phyloP scores from a whole-genome alignment of 2,329 filamentous ascomycete genomes.

The Hortaea werneckii region DNA sequence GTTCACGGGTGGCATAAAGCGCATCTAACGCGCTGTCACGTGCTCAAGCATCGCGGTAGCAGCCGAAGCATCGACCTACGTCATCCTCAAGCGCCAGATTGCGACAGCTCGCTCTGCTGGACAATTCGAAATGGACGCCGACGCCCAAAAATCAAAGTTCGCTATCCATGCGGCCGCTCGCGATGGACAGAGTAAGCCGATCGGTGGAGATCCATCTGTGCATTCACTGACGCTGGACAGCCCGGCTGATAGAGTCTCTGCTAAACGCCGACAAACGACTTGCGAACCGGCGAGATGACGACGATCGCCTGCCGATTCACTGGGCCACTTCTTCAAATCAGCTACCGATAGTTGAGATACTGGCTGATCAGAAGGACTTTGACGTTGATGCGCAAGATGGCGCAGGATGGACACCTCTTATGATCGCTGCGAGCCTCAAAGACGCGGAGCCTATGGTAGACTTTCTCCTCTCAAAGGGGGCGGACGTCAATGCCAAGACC shows the following conservation, averaged over 20 bases:
- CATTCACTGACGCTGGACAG: constrained; percentile 34
- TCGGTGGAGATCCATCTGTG: neutral
- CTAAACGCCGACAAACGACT: constrained; percentile 70
- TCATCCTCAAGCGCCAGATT: neutral
- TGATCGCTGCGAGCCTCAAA: constrained; percentile 69
- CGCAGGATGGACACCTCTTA: constrained; percentile 72
- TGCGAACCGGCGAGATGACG: constrained; percentile 63
- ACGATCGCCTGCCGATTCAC: constrained; percentile 83
- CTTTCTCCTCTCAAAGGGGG: constrained; percentile 57
- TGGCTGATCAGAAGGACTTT: constrained; percentile 62
- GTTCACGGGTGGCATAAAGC: neutral
- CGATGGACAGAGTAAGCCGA: constrained; percentile 64
- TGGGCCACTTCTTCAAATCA: constrained; percentile 86
- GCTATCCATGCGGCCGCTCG: constrained; percentile 80
- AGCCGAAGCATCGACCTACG: neutral
- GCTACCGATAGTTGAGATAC: constrained; percentile 59
- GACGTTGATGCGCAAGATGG: constrained; percentile 77
- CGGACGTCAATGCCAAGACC: constrained; percentile 67
- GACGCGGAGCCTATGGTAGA: constrained; percentile 61
- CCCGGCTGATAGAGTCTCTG: constrained; percentile 61
- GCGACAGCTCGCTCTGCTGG: neutral
- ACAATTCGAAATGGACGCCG: constrained; percentile 16
- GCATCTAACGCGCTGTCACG: neutral
- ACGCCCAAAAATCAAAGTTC: constrained; percentile 49
- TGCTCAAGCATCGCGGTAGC: neutral